Conservation (phyloP, 257 asterid species). For the Solanum sitiens region DNA sequence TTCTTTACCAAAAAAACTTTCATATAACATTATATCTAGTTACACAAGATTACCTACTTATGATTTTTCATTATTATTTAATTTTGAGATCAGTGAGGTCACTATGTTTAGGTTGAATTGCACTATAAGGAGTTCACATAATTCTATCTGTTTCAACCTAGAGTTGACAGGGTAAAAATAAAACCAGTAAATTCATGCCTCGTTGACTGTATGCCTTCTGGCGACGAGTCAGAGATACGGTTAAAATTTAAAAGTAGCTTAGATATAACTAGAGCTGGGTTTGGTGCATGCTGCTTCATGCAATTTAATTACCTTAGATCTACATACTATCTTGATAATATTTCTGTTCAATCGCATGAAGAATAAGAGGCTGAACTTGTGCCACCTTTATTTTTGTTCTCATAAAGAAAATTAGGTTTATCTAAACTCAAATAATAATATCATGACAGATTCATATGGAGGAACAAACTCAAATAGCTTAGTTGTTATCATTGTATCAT, state of each 20-base stretch:
- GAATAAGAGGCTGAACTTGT: not conserved
- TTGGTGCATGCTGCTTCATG: constrained; percentile 8
- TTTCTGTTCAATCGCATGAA: not conserved
- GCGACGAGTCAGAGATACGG: not conserved
- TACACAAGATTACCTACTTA: not conserved
- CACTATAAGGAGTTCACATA: not conserved
- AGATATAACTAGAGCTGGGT: not conserved
- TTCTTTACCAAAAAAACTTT: not conserved
- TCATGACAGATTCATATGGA: not conserved
- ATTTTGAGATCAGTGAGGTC: not conserved
- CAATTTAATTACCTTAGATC: not conserved
- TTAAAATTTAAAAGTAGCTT: not conserved
- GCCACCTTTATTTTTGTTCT: not conserved
- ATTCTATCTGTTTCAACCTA: not conserved
- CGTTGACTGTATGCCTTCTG: not conserved
- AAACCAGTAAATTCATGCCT: not conserved
- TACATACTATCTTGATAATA: not conserved
- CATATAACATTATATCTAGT: not conserved
- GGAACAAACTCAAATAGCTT: not conserved
- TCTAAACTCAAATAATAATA: not conserved
- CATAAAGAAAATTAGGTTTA: not conserved
- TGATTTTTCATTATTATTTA: not conserved
- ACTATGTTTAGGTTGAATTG: not conserved
- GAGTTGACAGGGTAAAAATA: not conserved
- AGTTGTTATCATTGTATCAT: not conserved